Conservation (phyloP, 768 basidiomycete species). For the Podaxis sp. region DNA sequence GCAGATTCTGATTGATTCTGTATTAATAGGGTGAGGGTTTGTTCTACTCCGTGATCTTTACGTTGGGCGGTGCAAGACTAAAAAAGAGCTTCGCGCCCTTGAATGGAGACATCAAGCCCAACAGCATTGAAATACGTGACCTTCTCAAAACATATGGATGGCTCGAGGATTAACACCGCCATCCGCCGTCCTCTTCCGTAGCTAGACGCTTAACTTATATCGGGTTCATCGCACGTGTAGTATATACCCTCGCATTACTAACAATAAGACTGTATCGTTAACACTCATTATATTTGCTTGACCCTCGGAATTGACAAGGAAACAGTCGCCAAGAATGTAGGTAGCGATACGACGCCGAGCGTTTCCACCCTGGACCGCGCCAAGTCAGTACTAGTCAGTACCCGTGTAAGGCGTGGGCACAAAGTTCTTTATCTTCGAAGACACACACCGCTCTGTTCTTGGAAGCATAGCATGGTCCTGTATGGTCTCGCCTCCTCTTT, state of each 20-base stretch:
- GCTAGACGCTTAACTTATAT: slow-evolving; percentile 13
- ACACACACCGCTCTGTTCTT: not conserved
- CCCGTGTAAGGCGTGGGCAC: not conserved
- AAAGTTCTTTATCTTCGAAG: not conserved
- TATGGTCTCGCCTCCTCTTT: not conserved
- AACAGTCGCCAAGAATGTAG: not conserved
- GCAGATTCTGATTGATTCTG: slow-evolving; percentile 15
- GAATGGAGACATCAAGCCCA: slow-evolving; percentile 67
- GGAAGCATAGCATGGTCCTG: not conserved
- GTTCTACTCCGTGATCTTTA: slow-evolving; percentile 53
- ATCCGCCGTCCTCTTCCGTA: not conserved
- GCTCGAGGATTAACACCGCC: slow-evolving; percentile 26
- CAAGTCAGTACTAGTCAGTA: not conserved
- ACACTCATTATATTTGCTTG: not conserved
- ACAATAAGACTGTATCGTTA: slow-evolving; percentile 4
- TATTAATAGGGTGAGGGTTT: slow-evolving; percentile 42
- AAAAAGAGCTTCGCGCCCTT: slow-evolving; percentile 61
- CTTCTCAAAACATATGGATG: slow-evolving; percentile 50
- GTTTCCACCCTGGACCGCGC: not conserved
- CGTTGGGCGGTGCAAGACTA: slow-evolving; percentile 24
- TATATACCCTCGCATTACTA: slow-evolving; percentile 8
- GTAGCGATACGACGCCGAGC: not conserved
- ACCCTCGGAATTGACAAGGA: not conserved
- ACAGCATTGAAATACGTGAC: slow-evolving; percentile 41
- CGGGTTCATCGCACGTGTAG: slow-evolving; percentile 2